Conservation (phyloP, 257 asterid genomes). For the Solanum clarkiae region DNA sequence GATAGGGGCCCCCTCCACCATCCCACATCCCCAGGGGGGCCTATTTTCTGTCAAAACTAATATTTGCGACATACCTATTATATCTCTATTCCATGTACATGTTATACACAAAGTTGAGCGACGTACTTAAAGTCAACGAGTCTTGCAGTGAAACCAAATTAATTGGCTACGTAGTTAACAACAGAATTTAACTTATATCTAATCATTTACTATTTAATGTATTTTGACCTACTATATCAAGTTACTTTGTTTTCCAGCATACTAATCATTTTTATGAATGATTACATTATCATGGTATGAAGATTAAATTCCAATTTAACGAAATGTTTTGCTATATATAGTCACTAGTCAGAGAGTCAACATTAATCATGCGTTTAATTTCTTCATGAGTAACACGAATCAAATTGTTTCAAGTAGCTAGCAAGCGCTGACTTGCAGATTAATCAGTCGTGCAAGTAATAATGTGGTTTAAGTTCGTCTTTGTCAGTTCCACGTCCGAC, state of each 20-base stretch:
- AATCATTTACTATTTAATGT: too few species aligned
- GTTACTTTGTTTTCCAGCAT: too few species aligned
- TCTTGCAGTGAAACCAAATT: background rate
- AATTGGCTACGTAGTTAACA: background rate
- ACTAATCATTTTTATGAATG: background rate
- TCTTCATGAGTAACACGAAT: background rate
- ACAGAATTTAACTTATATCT: background rate
- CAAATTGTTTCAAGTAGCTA: background rate
- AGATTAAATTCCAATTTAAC: background rate
- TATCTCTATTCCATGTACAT: background rate
- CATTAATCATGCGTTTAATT: background rate
- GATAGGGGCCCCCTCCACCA: background rate
- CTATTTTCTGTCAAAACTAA: background rate
- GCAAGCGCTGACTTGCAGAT: background rate
- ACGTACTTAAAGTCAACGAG: background rate
- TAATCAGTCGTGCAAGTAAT: background rate
- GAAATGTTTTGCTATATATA: background rate
- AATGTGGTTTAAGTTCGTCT: background rate
- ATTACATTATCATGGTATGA: background rate
- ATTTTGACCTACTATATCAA: too few species aligned
- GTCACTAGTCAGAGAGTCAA: background rate
- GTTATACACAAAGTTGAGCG: background rate
- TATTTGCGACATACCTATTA: background rate
- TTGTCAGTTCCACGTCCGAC: background rate
- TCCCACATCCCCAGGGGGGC: background rate